Base-by-base conservation (phyloP, 2,329 filamentous ascomycete genomes). In the Alternaria sp. region DNA sequence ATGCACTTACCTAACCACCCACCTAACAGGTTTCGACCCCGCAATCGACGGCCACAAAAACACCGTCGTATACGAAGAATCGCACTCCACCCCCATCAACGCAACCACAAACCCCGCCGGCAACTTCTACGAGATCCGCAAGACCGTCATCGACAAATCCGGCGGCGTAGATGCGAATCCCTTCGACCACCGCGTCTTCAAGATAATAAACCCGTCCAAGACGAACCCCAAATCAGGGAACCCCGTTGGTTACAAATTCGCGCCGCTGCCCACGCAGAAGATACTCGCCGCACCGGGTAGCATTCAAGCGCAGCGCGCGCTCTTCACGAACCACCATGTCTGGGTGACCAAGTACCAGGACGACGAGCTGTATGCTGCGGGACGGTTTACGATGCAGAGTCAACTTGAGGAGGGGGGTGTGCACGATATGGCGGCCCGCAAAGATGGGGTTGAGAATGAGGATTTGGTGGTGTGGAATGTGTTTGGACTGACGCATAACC, bases 41-140 rank as follows among this genome's bases (percentile, higher is more conserved):
- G 87, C 87, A 9, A 84, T 91, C 43, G 88, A 90, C 66, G 80
- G 84, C 21, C 80, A 85, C 71, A 71, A 81, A 3, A 90, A 89
- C 65, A 84, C 84, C 0, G 77, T 89, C 6, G 76, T 87, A 8
- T 79, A 84, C 55, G 86, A 88, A 71, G 87, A 89, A 72, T 85
- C 85, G 0, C 81, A 84, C 37, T 76, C 84, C 0, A 80, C 85
- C 2, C 82, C 83, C 2, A 81, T 82, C 71, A 83, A 87, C 65
- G 80, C 84, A 0, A 74, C 83, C 21, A 85, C 84, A 3, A 91
- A 92, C 69, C 88, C 89, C 0, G 81, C 84, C 43, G 89, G 89
- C 26, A 90, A 89, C 72, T 84, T 82, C 58, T 91, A 90, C 78
- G 80, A 86, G 61, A 77, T 90, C 47, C 79, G 81, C 18, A 84